phyloP scores from a whole-genome alignment of 2,329 filamentous ascomycete genomes.

The Ampelomyces quisqualis region DNA sequence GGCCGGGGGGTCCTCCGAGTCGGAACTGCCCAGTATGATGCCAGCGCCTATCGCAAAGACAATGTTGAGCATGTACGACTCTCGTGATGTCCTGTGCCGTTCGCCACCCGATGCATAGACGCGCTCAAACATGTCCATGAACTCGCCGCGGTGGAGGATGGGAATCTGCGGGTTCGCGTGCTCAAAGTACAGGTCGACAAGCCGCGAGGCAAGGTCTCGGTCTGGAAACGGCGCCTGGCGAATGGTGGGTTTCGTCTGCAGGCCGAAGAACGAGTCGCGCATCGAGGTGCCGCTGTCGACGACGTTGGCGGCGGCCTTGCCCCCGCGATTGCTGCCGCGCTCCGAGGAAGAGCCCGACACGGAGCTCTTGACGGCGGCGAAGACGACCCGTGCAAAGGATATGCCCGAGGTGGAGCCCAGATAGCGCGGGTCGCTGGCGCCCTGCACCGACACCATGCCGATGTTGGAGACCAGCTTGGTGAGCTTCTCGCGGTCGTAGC shows the following conservation, averaged over 20 bases:
- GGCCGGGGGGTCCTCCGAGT: constrained; percentile 36
- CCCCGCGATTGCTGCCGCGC: constrained; percentile 61
- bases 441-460: constrained; percentile 75
- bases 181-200: constrained; percentile 88
- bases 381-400: constrained; percentile 90
- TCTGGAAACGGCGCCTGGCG: constrained; percentile 82
- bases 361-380: constrained; percentile 85
- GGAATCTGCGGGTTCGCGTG: constrained; percentile 96
- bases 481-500: constrained; percentile 61
- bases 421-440: constrained; percentile 75
- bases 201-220: constrained; percentile 67
- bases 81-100: constrained; percentile 68
- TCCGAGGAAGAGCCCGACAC: constrained; percentile 59
- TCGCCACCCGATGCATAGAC: constrained; percentile 73
- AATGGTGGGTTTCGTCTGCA: constrained; percentile 87
- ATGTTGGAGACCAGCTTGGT: constrained; percentile 69
- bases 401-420: constrained; percentile 86
- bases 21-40: constrained; percentile 70
- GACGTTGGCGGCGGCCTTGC: constrained; percentile 51
- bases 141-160: constrained; percentile 83
- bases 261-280: constrained; percentile 95
- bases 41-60: constrained; percentile 95
- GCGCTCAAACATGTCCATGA: constrained; percentile 82
- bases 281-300: constrained; percentile 71
- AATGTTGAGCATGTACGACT: constrained; percentile 94